phyloP scores from a whole-genome alignment of 2,329 filamentous ascomycete genomes.

The Cladosporium halotolerans region DNA sequence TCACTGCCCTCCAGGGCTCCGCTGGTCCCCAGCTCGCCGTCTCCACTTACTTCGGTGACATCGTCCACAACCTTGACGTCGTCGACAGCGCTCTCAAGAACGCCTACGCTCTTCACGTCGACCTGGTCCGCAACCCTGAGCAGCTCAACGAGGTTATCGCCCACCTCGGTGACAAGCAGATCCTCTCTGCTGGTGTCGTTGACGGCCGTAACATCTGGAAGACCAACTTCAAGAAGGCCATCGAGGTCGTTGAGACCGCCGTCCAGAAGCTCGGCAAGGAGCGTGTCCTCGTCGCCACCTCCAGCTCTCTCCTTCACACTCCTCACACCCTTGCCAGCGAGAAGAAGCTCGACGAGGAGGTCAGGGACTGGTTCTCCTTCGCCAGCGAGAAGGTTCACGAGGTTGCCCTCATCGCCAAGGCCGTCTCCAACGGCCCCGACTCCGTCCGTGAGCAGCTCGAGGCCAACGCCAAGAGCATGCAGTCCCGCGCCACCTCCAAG shows the following conservation, averaged over 20 bases:
- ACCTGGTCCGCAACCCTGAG: conserved; percentile 97
- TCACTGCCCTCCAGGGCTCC: conserved; percentile 61
- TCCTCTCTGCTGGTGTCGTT: conserved; percentile 92
- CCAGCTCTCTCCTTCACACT: conserved; percentile 95
- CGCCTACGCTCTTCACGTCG: conserved; percentile 82
- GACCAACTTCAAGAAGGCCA: conserved; percentile 95
- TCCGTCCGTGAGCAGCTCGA: conserved; percentile 82
- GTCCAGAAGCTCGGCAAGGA: conserved; percentile 96
- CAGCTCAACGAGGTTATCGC: conserved; percentile 81
- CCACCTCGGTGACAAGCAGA: conserved; percentile 79
- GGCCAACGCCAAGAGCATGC: conserved; percentile 91
- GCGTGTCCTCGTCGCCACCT: conserved; percentile 92
- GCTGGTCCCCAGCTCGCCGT: conserved; percentile 83
- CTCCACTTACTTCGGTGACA: conserved; percentile 98
- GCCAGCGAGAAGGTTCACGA: conserved; percentile 90
- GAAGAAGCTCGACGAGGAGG: conserved; percentile 93
- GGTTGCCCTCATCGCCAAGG: conserved; percentile 91
- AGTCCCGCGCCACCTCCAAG: conserved; percentile 83
- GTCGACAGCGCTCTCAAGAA: conserved; percentile 61
- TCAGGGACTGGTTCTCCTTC: conserved; percentile 98
- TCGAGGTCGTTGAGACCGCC: conserved; percentile 82
- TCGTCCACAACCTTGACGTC: conserved; percentile 96
- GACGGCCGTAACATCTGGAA: conserved; percentile 99
- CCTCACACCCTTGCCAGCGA: conserved; percentile 96
- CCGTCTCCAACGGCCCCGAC: conserved; percentile 85